Percentiles rank a stretch among this genome's conserved stretches.
Conservation (phyloP, 2,329 filamentous ascomycete genomes). For the Fusarium brachygibbosum region DNA sequence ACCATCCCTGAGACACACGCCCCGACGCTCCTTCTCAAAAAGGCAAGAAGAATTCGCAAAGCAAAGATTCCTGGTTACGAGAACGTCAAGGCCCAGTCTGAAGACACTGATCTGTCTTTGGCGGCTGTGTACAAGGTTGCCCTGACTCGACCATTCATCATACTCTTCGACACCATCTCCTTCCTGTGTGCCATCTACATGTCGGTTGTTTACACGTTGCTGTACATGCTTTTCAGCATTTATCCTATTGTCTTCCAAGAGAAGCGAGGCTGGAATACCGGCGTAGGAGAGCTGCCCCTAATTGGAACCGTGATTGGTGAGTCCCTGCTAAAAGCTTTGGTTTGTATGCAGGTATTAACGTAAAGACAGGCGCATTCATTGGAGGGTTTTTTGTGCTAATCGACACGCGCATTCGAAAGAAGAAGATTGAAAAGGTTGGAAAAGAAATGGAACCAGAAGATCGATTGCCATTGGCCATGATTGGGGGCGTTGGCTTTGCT, state of each 20-base stretch:
- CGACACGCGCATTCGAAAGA: slow-evolving; percentile 30
- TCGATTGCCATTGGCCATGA: slow-evolving; percentile 37
- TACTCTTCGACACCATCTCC: slow-evolving; percentile 86
- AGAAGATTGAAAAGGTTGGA: slow-evolving; percentile 23
- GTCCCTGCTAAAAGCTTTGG: background rate
- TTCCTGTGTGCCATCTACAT: slow-evolving; percentile 85
- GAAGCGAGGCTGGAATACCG: slow-evolving; percentile 53
- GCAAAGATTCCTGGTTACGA: slow-evolving; percentile 35
- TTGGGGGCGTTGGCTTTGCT: slow-evolving; percentile 38
- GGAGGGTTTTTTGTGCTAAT: slow-evolving; percentile 35
- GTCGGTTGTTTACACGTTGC: slow-evolving; percentile 78
- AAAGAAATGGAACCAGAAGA: slow-evolving; percentile 38
- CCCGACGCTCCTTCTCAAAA: slow-evolving; percentile 72
- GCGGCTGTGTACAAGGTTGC: slow-evolving; percentile 73
- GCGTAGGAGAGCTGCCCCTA: slow-evolving; percentile 39
- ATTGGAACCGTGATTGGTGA: slow-evolving; percentile 38
- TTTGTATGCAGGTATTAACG: background rate
- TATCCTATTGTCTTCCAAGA: slow-evolving; percentile 73
- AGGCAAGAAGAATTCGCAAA: slow-evolving; percentile 36
- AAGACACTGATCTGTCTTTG: slow-evolving; percentile 19
- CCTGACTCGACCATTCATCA: slow-evolving; percentile 73
- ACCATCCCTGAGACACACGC: slow-evolving; percentile 89
- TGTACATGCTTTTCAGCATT: slow-evolving; percentile 80
- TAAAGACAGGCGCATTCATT: slow-evolving; percentile 25
- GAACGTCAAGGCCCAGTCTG: slow-evolving; percentile 30